Evolutionary conservation across 176 grass and related monocot species (phyloP).

Genomic region (Luzula sylvatica): DNA sequence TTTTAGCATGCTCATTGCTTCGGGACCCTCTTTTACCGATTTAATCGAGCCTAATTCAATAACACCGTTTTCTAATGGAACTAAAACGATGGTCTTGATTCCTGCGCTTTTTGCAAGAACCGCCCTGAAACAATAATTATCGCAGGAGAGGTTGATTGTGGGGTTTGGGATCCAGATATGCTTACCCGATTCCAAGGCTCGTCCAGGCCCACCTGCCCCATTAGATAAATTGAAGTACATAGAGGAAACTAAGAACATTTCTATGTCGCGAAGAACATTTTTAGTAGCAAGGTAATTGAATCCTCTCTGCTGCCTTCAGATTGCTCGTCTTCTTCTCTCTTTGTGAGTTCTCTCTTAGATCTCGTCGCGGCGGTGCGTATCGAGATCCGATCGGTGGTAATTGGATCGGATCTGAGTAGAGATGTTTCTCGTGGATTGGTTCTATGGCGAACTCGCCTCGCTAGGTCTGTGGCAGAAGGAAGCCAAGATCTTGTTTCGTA

Average conservation of each 20-base stretch:
- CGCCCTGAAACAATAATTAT: conserved; percentile 48
- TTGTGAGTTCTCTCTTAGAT: background rate
- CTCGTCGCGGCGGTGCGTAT: background rate
- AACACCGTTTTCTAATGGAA: conserved; percentile 56
- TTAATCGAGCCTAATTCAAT: conserved; percentile 62
- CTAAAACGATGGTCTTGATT: conserved; percentile 51
- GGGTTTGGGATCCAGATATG: conserved; percentile 46
- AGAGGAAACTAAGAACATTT: conserved; percentile 87
- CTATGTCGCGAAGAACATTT: too few species aligned
- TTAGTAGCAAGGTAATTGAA: too few species aligned
- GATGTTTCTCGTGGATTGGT: conserved; percentile 43
- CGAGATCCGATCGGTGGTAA: conserved; percentile 1
- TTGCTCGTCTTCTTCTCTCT: background rate
- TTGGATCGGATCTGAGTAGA: conserved; percentile 20
- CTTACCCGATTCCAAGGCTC: conserved; percentile 29
- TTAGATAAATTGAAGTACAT: conserved; percentile 84
- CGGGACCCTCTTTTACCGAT: conserved; percentile 37
- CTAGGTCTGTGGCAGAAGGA: conserved; percentile 40
- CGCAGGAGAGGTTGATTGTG: background rate
- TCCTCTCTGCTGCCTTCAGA: background rate
- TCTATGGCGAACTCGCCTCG: conserved; percentile 30
- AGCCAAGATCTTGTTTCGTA: conserved; percentile 37
- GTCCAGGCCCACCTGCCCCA: conserved; percentile 49
- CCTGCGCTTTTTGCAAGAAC: conserved; percentile 54
- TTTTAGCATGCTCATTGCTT: conserved; percentile 34